Conservation (phyloP, 345 rosid species). For the Hibiscus mutabilis region DNA sequence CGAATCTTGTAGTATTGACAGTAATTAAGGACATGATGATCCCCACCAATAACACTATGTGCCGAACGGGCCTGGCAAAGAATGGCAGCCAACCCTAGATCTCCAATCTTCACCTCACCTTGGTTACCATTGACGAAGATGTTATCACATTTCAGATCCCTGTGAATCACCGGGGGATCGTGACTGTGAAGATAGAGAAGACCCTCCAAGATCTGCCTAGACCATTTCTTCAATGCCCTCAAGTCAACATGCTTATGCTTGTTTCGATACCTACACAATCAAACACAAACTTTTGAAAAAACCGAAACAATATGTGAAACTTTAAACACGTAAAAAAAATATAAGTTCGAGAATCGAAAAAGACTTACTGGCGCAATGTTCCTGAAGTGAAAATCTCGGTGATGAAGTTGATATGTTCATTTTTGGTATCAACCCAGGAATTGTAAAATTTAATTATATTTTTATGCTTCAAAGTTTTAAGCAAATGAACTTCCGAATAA, state of each 20-base stretch:
- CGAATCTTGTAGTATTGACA: neutral
- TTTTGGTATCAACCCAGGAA: conserved; percentile 81
- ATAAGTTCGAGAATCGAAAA: neutral
- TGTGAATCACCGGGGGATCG: conserved; percentile 88
- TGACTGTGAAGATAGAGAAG: conserved; percentile 84
- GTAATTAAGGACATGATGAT: neutral
- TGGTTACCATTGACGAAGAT: conserved; percentile 92
- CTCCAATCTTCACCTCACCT: conserved; percentile 97
- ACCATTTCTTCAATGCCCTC: conserved; percentile 91
- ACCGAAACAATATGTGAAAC: neutral
- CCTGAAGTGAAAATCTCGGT: conserved; percentile 97
- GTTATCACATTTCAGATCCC: conserved; percentile 96
- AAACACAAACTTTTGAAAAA: conserved; percentile 3
- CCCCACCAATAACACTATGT: conserved; percentile 77
- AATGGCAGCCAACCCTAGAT: conserved; percentile 81
- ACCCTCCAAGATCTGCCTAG: conserved; percentile 81
- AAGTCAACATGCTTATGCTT: conserved; percentile 84
- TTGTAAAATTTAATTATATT: conserved; percentile 75
- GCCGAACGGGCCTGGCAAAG: conserved; percentile 69
- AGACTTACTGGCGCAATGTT: conserved; percentile 70
- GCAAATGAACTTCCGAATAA: conserved; percentile 88
- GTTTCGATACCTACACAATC: conserved; percentile 59
- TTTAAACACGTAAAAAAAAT: neutral
- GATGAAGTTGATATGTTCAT: conserved; percentile 78
- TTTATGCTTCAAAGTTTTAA: conserved; percentile 86